A percentile compares a stretch with the other conserved stretches of the same genome.
Conservation (phyloP, 345 rosid genomes). For the Gossypium australe region DNA sequence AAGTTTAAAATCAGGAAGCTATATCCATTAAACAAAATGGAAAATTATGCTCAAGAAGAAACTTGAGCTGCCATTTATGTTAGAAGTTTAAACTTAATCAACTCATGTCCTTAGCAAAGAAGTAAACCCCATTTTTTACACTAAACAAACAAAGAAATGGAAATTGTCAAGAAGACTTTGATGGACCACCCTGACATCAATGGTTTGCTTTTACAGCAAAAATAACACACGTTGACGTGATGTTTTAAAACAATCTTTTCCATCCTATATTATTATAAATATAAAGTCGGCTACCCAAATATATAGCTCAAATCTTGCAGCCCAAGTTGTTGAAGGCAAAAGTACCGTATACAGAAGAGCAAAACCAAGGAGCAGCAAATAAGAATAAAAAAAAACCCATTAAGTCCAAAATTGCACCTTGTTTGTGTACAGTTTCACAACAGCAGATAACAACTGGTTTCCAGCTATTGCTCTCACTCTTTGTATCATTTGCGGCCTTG, state of each 20-base stretch:
- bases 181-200: background rate
- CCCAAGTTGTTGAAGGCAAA: background rate
- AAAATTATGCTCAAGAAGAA: too few species aligned
- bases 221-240: too few species aligned
- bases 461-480: constrained; percentile 3
- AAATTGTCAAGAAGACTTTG: background rate
- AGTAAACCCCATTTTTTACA: background rate
- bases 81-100: background rate
- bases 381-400: background rate
- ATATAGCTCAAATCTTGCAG: background rate
- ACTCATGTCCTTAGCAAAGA: background rate
- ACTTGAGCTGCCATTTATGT: too few species aligned
- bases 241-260: too few species aligned
- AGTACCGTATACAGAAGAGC: background rate
- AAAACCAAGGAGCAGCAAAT: background rate
- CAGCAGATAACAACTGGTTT: background rate
- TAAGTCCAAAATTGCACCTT: background rate
- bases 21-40: too few species aligned
- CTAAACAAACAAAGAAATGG: background rate
- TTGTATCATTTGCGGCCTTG: background rate
- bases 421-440: background rate
- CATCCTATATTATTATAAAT: too few species aligned
- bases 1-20: too few species aligned
- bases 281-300: too few species aligned
- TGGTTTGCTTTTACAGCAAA: too few species aligned